Percentiles rank a stretch among this genome's conserved stretches.
These are phyloP conservation scores for Nectriaceae sp. DNA, from an alignment of 2,329 filamentous ascomycete species.

Conservation along the genomic window DNA sequence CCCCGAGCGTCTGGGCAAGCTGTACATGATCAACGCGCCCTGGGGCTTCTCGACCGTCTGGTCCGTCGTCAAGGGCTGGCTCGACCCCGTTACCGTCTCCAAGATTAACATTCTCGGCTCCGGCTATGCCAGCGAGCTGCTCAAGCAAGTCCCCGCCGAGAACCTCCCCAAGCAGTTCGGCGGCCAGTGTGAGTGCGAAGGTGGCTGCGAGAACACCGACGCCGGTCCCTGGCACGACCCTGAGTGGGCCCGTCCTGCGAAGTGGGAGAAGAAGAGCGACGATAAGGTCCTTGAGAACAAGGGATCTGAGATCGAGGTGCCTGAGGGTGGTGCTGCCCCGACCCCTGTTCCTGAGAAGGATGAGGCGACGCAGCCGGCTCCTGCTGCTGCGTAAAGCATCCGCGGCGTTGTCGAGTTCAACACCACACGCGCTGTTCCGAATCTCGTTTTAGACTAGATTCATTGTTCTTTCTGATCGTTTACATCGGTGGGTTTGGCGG, in stretches of 20 bases:
- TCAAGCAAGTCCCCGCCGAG: conserved; percentile 83
- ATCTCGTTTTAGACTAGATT: conserved; percentile 24
- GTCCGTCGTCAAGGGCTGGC: conserved; percentile 84
- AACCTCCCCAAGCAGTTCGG: conserved; percentile 88
- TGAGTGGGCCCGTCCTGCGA: conserved; percentile 65
- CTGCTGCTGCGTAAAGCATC: conserved; percentile 35
- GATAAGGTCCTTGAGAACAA: conserved; percentile 43
- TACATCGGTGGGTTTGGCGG: conserved; percentile 6
- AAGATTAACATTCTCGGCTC: conserved; percentile 92
- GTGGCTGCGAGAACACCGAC: conserved; percentile 85
- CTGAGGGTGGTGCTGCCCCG: conserved; percentile 27
- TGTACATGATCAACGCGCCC: conserved; percentile 97
- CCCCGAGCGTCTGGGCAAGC: conserved; percentile 90
- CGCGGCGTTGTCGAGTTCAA: conserved; percentile 5
- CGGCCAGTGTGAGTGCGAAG: conserved; percentile 77
- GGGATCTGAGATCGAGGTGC: conserved; percentile 39
- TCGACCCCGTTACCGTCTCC: conserved; percentile 93
- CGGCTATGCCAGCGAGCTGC: conserved; percentile 80
- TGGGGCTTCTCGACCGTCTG: conserved; percentile 93
- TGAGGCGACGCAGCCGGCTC: conserved; percentile 37
- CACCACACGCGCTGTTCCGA: conserved; percentile 14
- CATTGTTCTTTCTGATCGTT: conserved; percentile 17
- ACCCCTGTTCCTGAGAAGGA: conserved; percentile 35
- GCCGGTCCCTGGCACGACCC: conserved; percentile 84
- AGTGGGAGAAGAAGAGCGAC: conserved; percentile 57